phyloP scores from a whole-genome alignment of 2,329 filamentous ascomycete genomes.

The Juglanconis oblonga region DNA sequence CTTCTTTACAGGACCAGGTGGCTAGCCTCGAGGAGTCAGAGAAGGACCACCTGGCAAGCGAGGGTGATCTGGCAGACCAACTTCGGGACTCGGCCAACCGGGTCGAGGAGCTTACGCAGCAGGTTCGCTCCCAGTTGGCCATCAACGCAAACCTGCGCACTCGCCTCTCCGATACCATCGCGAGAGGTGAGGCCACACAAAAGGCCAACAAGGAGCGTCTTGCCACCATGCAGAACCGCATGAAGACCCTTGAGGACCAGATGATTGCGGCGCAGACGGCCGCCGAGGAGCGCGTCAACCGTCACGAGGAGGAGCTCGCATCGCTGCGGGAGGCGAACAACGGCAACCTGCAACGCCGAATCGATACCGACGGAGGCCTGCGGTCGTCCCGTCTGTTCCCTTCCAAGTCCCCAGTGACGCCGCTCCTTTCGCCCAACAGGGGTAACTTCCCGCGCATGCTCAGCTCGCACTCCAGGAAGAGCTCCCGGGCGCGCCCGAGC shows the following conservation, averaged over 20 bases:
- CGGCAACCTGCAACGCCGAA: constrained; percentile 72
- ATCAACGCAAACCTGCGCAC: constrained; percentile 72
- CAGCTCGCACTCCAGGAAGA: constrained; percentile 14
- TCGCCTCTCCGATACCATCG: constrained; percentile 75
- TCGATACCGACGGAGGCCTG: constrained; percentile 39
- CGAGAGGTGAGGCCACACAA: constrained; percentile 81
- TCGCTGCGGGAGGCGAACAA: constrained; percentile 74
- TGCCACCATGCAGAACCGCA: constrained; percentile 74
- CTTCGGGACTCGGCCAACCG: constrained; percentile 71
- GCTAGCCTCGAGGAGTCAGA: constrained; percentile 56
- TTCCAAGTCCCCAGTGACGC: constrained; percentile 59
- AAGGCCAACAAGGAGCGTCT: constrained; percentile 78
- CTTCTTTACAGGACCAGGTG: constrained; percentile 60
- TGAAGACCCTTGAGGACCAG: constrained; percentile 80
- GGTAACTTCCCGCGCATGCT: constrained; percentile 19
- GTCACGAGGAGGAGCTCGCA: constrained; percentile 82
- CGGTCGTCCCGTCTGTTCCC: constrained; percentile 50
- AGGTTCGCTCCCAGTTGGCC: constrained; percentile 78
- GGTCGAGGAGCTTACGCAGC: constrained; percentile 73
- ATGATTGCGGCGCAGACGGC: constrained; percentile 79
- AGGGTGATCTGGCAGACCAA: constrained; percentile 65
- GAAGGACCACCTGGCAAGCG: constrained; percentile 53
- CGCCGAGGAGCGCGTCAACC: constrained; percentile 78
- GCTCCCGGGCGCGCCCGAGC: constrained; percentile 21
- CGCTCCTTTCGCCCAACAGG: constrained; percentile 29